Base-by-base conservation (phyloP, 495 filamentous ascomycete species). In the Xylaria cubensis region DNA sequence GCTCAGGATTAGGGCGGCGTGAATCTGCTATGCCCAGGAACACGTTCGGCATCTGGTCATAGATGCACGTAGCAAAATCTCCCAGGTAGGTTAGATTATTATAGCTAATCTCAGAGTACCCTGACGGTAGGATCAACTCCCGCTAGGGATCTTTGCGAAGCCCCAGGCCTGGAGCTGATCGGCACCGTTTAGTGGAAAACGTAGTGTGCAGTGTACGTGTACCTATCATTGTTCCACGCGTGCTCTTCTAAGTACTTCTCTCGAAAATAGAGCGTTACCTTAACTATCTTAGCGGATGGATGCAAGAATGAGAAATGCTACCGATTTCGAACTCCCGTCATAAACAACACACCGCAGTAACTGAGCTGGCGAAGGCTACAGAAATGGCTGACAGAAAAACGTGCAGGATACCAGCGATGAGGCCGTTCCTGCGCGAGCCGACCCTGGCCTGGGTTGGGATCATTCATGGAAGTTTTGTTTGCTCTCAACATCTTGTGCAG, bases 111-210 rank as follows among this genome's bases (percentile, higher is more conserved):
- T 64, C 36, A 44, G 61, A 61, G 19, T 21, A 39, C 58, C 32
- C 58, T 39, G 34, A 7, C n/a, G 34, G 39, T 29, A 46, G 61
- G 64, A 67, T 67, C 64, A 48, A 39, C 64, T 51, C 64, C 63
- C 64, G 64, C 64, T 32, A 56, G 9, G 34, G 48, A 32, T 29
- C 64, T 48, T 48, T 55, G 64, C 13, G 42, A 29, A 56, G 13
- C 50, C 65, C 36, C 17, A 29, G 41, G 29, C 63, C 63, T 51
- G 44, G 65, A 56, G 65, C 32, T 67, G 34, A 51, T 67, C 65
- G 65, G 46, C 50, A 44, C 36, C 21, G 65, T 32, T 36, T 44
- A 36, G 36, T 61, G 34, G 0, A 39, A 39, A 39, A 39, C 36
- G 36, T 39, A 39, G 36, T 39, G 12, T 34, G 55, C 34, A 34